These are phyloP conservation scores for Penicillium sp. DNA, from an alignment of 2,329 filamentous ascomycete genomes.

Conservation along the genomic window DNA sequence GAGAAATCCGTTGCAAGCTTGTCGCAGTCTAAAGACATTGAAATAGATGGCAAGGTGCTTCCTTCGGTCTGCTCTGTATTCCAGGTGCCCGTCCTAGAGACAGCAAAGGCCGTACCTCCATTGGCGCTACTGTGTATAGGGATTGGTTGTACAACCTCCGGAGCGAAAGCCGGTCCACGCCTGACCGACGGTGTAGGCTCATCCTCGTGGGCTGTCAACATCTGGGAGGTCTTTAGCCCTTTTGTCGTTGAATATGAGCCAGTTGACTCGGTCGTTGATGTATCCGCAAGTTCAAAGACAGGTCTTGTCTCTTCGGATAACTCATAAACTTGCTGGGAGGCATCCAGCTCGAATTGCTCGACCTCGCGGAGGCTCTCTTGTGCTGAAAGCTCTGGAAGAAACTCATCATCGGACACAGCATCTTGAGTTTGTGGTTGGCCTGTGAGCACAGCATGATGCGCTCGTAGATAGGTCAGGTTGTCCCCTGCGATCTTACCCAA, in stretches of 20 bases:
- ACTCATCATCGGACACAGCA: slow-evolving; percentile 16
- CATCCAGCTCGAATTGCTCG: slow-evolving; percentile 22
- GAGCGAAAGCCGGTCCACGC: slow-evolving; percentile 40
- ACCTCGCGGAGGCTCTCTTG: slow-evolving; percentile 22
- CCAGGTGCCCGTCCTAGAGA: not conserved
- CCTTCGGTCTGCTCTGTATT: not conserved
- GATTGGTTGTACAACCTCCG: slow-evolving; percentile 35
- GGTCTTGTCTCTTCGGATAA: slow-evolving; percentile 24
- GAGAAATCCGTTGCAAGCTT: not conserved
- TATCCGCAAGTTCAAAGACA: slow-evolving; percentile 36
- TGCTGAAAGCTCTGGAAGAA: slow-evolving; percentile 28
- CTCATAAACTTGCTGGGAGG: slow-evolving; percentile 29
- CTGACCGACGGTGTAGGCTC: slow-evolving; percentile 28
- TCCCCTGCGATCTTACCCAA: slow-evolving; percentile 41
- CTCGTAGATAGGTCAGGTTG: slow-evolving; percentile 46
- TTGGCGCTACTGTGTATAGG: not conserved
- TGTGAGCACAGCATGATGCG: slow-evolving; percentile 49
- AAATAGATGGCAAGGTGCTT: slow-evolving; percentile 6
- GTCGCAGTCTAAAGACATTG: slow-evolving; percentile 5
- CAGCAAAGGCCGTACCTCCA: not conserved
- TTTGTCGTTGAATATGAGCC: not conserved
- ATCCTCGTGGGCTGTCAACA: slow-evolving; percentile 17
- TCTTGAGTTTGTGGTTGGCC: slow-evolving; percentile 35
- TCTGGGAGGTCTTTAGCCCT: not conserved
- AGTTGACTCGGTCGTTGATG: slow-evolving; percentile 17